Evolutionary conservation across 2,329 filamentous ascomycete genomes (phyloP).

Genomic region (Polytolypa hystricis): DNA sequence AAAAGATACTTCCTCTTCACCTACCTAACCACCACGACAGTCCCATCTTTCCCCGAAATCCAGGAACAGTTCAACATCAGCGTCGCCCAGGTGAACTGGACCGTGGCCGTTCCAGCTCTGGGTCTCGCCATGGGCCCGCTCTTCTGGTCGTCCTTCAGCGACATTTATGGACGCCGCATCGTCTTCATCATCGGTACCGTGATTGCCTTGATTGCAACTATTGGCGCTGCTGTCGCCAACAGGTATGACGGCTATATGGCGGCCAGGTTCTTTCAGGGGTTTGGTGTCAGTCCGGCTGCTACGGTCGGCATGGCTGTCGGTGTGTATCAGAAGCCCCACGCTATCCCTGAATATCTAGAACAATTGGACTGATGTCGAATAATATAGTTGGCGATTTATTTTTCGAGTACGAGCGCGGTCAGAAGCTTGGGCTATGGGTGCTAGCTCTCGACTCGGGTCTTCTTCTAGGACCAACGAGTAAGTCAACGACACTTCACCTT

Average conservation of each 20-base stretch:
- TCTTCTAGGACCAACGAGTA: conserved; percentile 38
- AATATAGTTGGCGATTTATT: conserved; percentile 41
- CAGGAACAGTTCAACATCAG: conserved; percentile 37
- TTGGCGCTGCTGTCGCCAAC: conserved; percentile 31
- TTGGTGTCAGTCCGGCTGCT: conserved; percentile 43
- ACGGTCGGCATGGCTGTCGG: conserved; percentile 45
- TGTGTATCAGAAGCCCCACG: too few species aligned
- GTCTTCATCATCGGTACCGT: conserved; percentile 38
- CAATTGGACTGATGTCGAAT: too few species aligned
- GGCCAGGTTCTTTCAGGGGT: conserved; percentile 48
- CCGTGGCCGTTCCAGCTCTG: conserved; percentile 41
- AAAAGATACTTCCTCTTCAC: conserved; percentile 47
- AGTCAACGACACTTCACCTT: conserved; percentile 9
- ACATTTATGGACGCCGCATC: conserved; percentile 43
- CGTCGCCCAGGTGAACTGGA: conserved; percentile 43
- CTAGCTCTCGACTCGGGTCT: conserved; percentile 45
- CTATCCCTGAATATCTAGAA: too few species aligned
- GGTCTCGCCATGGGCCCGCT: conserved; percentile 43
- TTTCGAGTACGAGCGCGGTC: conserved; percentile 46
- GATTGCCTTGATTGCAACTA: conserved; percentile 33
- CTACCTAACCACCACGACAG: conserved; percentile 47
- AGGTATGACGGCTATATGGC: conserved; percentile 44
- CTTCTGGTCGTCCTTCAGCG: conserved; percentile 39
- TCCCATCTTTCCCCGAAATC: conserved; percentile 42
- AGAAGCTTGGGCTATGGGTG: conserved; percentile 47